A percentile compares a stretch with the other conserved stretches of the same genome.
These are phyloP conservation scores for Mycena galopus DNA, from an alignment of 768 basidiomycete species.

Conservation along the genomic window DNA sequence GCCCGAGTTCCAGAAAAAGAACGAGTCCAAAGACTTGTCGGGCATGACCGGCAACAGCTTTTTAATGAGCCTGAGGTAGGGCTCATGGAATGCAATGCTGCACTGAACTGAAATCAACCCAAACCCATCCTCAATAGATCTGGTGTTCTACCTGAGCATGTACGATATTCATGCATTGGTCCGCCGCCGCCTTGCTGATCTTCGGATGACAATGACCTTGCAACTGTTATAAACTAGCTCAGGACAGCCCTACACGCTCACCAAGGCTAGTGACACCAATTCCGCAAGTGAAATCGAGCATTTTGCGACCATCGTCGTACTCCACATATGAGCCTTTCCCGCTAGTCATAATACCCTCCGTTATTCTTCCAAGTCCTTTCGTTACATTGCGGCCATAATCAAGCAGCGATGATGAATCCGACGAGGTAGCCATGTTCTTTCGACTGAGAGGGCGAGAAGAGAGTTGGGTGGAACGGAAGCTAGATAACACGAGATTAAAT, in stretches of 20 bases:
- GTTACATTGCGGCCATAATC: conserved; percentile 60
- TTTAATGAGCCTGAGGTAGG: conserved; percentile 90
- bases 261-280: conserved; percentile 91
- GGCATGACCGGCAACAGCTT: conserved; percentile 91
- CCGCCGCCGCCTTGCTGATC: conserved; percentile 89
- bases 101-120: conserved; percentile 62
- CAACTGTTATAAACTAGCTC: conserved; percentile 7
- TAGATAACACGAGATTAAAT: background rate
- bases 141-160: conserved; percentile 73
- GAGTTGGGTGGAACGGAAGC: conserved; percentile 1
- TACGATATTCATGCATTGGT: conserved; percentile 85
- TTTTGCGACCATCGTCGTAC: conserved; percentile 77
- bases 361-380: conserved; percentile 59
- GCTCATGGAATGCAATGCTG: conserved; percentile 89
- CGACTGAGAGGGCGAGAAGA: background rate
- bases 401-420: conserved; percentile 42
- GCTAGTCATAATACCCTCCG: conserved; percentile 71
- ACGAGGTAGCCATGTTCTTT: conserved; percentile 24
- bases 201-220: conserved; percentile 90
- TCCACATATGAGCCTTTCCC: conserved; percentile 81
- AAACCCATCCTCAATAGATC: background rate
- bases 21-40: conserved; percentile 89
- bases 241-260: conserved; percentile 44
- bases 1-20: conserved; percentile 98
- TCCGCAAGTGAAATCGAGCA: conserved; percentile 90